Evolutionary conservation across 2,329 filamentous ascomycete species (phyloP).

Genomic region (Paecilomyces formosus): DNA sequence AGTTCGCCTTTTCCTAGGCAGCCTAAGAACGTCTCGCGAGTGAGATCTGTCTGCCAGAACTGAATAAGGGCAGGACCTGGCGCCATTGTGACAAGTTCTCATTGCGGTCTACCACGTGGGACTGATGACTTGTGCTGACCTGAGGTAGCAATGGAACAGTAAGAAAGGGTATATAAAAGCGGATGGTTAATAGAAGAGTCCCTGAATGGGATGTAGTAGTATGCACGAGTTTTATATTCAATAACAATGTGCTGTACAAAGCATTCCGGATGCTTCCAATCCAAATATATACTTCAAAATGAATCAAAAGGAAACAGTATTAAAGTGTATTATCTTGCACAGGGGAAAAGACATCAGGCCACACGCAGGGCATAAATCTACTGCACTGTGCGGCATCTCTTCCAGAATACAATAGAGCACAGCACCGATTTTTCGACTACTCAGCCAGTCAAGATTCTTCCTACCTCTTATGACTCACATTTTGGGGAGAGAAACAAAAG

Average conservation of each 20-base stretch:
- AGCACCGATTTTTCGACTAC: background rate
- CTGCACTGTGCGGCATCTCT: background rate
- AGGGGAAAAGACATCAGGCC: background rate
- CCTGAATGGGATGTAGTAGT: background rate
- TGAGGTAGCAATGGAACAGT: background rate
- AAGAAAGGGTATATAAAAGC: background rate
- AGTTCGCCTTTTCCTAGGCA: constrained; percentile 25
- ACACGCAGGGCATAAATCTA: background rate
- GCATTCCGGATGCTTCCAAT: constrained; percentile 3
- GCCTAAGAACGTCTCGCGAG: constrained; percentile 24
- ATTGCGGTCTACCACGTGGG: background rate
- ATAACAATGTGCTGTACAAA: background rate
- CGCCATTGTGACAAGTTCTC: background rate
- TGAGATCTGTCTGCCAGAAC: constrained; percentile 29
- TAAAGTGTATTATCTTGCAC: background rate
- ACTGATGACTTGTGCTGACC: background rate
- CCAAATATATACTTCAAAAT: constrained; percentile 1
- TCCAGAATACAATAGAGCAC: background rate
- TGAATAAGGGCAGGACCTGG: constrained; percentile 17
- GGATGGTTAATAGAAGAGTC: background rate
- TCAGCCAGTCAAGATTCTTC: background rate
- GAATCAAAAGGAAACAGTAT: constrained; percentile 1
- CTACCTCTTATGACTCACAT: constrained; percentile 5
- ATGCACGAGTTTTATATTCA: background rate
- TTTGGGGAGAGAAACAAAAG: constrained; percentile 2